Evolutionary conservation across 2,329 filamentous ascomycete species (phyloP).

Genomic region (Fusarium tupiense): DNA sequence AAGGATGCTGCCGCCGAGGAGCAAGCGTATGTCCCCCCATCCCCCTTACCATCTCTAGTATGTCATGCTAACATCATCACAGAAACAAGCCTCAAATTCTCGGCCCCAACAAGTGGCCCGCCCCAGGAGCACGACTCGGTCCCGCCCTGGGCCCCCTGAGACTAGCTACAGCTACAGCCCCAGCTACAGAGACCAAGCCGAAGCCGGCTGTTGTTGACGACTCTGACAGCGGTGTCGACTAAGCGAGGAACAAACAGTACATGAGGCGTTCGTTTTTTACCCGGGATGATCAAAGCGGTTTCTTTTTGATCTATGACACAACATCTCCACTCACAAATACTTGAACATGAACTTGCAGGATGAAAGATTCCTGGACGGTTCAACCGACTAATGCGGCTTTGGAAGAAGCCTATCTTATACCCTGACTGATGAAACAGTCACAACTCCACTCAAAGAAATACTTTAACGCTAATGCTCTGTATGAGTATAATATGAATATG

Average conservation of each 20-base stretch:
- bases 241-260: constrained; percentile 7
- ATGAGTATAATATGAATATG: constrained; percentile 24
- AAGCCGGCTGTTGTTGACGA: background rate
- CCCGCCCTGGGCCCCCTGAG: constrained; percentile 8
- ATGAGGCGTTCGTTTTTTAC: constrained; percentile 2
- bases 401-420: constrained; percentile 21
- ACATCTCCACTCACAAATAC: constrained; percentile 11
- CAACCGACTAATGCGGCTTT: constrained; percentile 16
- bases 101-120: constrained; percentile 17
- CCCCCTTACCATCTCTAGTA: fast-evolving
- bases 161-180: background rate
- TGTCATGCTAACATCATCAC: background rate
- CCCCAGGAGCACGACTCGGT: constrained; percentile 9
- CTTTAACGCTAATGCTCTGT: constrained; percentile 12
- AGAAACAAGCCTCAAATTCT: constrained; percentile 17
- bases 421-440: constrained; percentile 7
- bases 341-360: background rate
- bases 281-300: background rate
- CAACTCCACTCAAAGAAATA: constrained; percentile 18
- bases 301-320: constrained; percentile 1
- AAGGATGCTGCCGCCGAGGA: constrained; percentile 9
- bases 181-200: constrained; percentile 10
- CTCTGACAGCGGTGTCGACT: constrained; percentile 16
- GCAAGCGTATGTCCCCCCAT: background rate
- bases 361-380: background rate